phyloP scores from a whole-genome alignment of 2,329 filamentous ascomycete genomes.

The Coniella lustricola region DNA sequence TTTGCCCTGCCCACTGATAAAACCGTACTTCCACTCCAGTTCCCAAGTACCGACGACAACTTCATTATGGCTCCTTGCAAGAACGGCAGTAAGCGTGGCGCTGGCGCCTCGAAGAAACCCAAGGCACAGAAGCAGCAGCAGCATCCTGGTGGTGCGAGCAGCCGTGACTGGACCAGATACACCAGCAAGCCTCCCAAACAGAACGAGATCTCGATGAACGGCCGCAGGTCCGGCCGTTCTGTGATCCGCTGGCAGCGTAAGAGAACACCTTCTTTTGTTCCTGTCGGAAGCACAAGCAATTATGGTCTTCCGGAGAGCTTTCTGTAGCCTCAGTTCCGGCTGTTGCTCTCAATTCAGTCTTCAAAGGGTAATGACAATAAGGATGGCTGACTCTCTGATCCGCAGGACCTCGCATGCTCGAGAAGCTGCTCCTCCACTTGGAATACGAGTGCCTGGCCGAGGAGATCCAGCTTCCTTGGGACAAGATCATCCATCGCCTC shows the following conservation, averaged over 20 bases:
- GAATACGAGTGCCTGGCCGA: conserved; percentile 32
- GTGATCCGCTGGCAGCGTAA: conserved; percentile 38
- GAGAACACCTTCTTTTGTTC: not conserved
- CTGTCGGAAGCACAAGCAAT: too few relatives aligned
- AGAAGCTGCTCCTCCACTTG: conserved; percentile 36
- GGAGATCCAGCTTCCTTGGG: conserved; percentile 32
- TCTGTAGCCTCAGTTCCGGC: too few relatives aligned
- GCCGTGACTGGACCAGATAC: conserved; percentile 9
- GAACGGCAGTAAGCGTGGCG: not conserved
- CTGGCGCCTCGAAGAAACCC: too few relatives aligned
- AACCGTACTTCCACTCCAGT: not conserved
- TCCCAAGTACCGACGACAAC: not conserved
- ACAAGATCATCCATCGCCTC: conserved; percentile 33
- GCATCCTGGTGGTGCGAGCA: not conserved
- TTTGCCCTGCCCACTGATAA: not conserved
- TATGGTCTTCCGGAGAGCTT: too few relatives aligned
- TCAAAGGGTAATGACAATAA: too few relatives aligned
- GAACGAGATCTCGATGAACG: conserved; percentile 21
- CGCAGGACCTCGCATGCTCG: conserved; percentile 38
- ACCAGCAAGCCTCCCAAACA: conserved; percentile 4
- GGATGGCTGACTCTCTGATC: not conserved
- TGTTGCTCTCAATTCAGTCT: too few relatives aligned
- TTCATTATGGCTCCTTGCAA: not conserved
- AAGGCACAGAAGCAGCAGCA: too few relatives aligned
- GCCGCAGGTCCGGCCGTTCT: conserved; percentile 28